Evolutionary conservation across 1,284 basidiomycete genomes (phyloP).

Genomic region (Trichosporon inkin): DNA sequence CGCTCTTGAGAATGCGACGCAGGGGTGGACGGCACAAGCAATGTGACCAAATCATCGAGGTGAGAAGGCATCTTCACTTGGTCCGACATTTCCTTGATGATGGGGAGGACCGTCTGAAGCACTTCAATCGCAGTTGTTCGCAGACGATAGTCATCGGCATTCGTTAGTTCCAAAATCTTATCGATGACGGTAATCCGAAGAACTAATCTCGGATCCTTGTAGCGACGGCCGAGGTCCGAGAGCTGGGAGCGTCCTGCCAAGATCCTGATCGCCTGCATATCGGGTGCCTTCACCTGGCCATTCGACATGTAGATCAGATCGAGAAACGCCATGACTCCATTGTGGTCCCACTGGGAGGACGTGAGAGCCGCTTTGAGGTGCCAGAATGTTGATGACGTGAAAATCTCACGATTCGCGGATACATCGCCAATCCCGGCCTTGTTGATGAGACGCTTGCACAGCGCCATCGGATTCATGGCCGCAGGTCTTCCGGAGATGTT

Average conservation of each 20-base stretch:
- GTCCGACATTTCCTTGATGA: constrained; percentile 10
- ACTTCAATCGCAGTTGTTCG: constrained; percentile 25
- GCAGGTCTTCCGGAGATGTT: constrained; percentile 11
- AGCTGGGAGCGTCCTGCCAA: constrained; percentile 12
- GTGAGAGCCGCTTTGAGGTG: constrained; percentile 70
- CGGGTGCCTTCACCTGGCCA: constrained; percentile 39
- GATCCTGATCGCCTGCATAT: constrained; percentile 49
- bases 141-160: constrained; percentile 19
- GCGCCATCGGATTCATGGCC: constrained; percentile 22
- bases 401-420: constrained; percentile 12
- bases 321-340: constrained; percentile 71
- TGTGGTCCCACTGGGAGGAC: constrained; percentile 55
- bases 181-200: constrained; percentile 18
- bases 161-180: constrained; percentile 18
- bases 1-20: background rate
- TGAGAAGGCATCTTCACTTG: constrained; percentile 5
- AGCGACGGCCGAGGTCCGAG: background rate
- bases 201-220: background rate
- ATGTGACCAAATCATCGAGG: constrained; percentile 5
- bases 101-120: constrained; percentile 15
- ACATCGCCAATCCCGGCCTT: background rate
- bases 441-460: constrained; percentile 18
- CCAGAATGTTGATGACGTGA: constrained; percentile 64
- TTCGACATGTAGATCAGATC: constrained; percentile 56
- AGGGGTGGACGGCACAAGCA: constrained; percentile 12